Percentiles rank a stretch among this genome's conserved stretches.
Conservation (phyloP, 202 grass and related monocot species). For the Eragrostis tef region DNA sequence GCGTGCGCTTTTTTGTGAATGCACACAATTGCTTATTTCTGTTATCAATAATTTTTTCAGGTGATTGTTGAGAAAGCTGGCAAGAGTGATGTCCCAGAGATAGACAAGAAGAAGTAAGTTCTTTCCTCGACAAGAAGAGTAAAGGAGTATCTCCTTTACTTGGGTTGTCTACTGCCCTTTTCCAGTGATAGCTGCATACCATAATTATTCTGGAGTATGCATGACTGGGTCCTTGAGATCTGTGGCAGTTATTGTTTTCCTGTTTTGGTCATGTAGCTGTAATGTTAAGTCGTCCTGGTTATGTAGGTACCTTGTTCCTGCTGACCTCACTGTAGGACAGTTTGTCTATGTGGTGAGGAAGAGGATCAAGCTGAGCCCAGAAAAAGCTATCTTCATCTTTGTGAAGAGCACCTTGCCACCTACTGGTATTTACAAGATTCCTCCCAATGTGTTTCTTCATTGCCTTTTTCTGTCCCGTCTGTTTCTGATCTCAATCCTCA, state of each 20-base stretch:
- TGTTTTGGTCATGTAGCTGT: not conserved
- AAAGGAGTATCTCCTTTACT: not conserved
- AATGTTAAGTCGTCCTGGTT: not conserved
- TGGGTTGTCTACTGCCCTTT: not conserved
- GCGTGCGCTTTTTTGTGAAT: not conserved
- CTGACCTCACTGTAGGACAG: slow-evolving; percentile 78
- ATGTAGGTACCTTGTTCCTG: slow-evolving; percentile 79
- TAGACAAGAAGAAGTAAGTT: slow-evolving; percentile 68
- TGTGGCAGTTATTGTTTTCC: not conserved
- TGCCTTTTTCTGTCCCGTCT: not conserved
- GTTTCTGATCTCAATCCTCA: not conserved
- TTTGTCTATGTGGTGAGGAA: slow-evolving; percentile 89
- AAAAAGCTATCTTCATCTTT: slow-evolving; percentile 90
- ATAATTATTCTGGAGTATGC: too few species aligned
- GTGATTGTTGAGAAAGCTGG: slow-evolving; percentile 79
- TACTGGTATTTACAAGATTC: slow-evolving; percentile 35
- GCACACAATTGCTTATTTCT: slow-evolving; percentile 22
- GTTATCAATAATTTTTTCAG: slow-evolving; percentile 45
- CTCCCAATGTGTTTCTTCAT: not conserved
- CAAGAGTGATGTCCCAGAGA: slow-evolving; percentile 67
- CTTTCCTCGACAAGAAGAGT: not conserved
- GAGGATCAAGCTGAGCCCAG: slow-evolving; percentile 85
- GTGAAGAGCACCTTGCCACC: slow-evolving; percentile 85
- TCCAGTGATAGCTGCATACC: too few species aligned
- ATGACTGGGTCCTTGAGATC: not conserved